Evolutionary conservation across 140 eudicot genomes (phyloP), one percentile per base, ranked within the genome.

Genomic region (Cichorium intybus): DNA sequence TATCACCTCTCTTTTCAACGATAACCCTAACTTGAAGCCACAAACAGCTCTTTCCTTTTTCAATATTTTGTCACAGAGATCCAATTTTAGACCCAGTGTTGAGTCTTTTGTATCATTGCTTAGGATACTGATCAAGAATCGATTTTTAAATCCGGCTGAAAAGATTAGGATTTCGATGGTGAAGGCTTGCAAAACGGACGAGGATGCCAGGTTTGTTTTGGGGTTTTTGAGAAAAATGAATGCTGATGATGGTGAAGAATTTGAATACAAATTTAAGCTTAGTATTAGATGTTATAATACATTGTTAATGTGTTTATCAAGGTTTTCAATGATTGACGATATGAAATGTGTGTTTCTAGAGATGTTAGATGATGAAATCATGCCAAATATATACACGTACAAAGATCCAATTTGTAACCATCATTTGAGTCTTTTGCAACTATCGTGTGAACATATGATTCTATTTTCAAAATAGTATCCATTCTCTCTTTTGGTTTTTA

Each of bases 331-430:
- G 86, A 37, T 90, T 71, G 86, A 80, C 66, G 90, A 87, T 20
- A 79, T 87, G 97, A 78, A 75, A 75, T 62, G 75, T 52, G 81
- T 90, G 61, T 87, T 82, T 73, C n/a, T 60, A 26, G 82, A 75
- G 65, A 84, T 90, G 90, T 68, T 80, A 65, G 82, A 66, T 31
- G 90, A 84, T 76, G 75, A 73, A 62, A 20, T 87, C 70, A 10
- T 59, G 10, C 95, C 88, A 4, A 87, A 87, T 71, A 80, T 90
- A 16, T 90, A 82, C 60, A 84, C 90, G 7, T 90, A 66, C 59
- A 87, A 90, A n/a, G n/a, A n/a, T n/a, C n/a, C n/a, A n/a, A n/a
- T n/a, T n/a, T n/a, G n/a, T n/a, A n/a, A n/a, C n/a, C n/a, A n/a
- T n/a, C n/a, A n/a, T n/a, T n/a, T n/a, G n/a, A n/a, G n/a, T n/a